Percentiles rank a stretch among this genome's conserved stretches.
phyloP scores from a whole-genome alignment of 805 yeast genomes.

The Priceomyces fermenticarens region DNA sequence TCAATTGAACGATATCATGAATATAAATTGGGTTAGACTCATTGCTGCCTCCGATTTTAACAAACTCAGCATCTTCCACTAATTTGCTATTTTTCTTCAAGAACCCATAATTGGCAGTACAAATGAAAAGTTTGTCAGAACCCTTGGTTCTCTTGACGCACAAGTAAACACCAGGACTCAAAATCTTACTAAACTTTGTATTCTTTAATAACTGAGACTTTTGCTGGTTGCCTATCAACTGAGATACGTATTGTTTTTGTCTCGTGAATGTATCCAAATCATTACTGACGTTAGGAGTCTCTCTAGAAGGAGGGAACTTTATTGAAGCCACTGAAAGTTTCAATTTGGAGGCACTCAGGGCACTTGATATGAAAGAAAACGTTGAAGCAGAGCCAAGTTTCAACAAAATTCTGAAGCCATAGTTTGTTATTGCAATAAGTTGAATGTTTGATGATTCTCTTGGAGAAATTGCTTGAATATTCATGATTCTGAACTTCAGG shows the following conservation, averaged over 20 bases:
- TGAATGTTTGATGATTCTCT: constrained; percentile 67
- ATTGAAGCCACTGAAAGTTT: constrained; percentile 43
- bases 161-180: constrained; percentile 85
- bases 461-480: constrained; percentile 57
- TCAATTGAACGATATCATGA: constrained; percentile 69
- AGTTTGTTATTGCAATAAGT: constrained; percentile 73
- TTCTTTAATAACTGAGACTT: constrained; percentile 58
- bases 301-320: constrained; percentile 64
- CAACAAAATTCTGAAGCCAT: constrained; percentile 76
- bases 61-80: constrained; percentile 77
- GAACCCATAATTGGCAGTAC: constrained; percentile 84
- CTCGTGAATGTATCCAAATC: constrained; percentile 42
- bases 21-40: constrained; percentile 37
- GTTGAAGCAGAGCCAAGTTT: constrained; percentile 42
- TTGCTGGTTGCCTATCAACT: constrained; percentile 38
- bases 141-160: constrained; percentile 52
- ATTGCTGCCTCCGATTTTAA: constrained; percentile 30
- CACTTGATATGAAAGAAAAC: constrained; percentile 19
- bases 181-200: constrained; percentile 54
- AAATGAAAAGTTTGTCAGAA: constrained; percentile 57
- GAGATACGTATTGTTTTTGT: constrained; percentile 38
- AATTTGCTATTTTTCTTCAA: constrained; percentile 68
- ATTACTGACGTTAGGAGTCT: constrained; percentile 36
- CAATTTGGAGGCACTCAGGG: constrained; percentile 17
- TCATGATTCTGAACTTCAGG: constrained; percentile 54